phyloP scores from a whole-genome alignment of 208 protist species.

The Crithidia fasciculata region DNA sequence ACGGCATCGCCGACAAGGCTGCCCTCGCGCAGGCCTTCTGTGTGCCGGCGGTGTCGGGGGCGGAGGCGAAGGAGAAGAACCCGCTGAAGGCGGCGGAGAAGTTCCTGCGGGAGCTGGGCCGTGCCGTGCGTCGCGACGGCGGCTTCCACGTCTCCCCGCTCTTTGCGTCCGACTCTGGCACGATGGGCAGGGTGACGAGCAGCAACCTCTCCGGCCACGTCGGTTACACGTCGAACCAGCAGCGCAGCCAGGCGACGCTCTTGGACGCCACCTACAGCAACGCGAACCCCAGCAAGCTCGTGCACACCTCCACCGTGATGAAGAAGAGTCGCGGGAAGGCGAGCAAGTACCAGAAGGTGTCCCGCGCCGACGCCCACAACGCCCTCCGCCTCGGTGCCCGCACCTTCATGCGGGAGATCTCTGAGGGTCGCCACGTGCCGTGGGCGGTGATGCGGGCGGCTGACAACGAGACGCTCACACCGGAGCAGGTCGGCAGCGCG shows the following conservation, averaged over 20 bases:
- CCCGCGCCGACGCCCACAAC: conserved; percentile 67
- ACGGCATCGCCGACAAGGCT: conserved; percentile 65
- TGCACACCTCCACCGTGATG: conserved; percentile 77
- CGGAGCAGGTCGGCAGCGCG: conserved; percentile 50
- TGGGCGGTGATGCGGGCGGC: conserved; percentile 86
- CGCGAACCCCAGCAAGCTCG: conserved; percentile 81
- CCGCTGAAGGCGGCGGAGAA: conserved; percentile 56
- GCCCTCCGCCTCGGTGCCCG: conserved; percentile 75
- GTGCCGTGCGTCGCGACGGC: conserved; percentile 81
- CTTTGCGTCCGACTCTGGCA: conserved; percentile 71
- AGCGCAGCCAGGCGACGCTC: conserved; percentile 70
- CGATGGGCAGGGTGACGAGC: conserved; percentile 78
- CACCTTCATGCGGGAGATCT: conserved; percentile 86
- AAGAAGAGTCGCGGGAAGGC: conserved; percentile 38
- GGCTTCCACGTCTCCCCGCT: conserved; percentile 87
- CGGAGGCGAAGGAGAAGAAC: conserved; percentile 27
- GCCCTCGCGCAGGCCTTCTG: conserved; percentile 80
- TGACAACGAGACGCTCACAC: conserved; percentile 51
- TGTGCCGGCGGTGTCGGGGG: conserved; percentile 42
- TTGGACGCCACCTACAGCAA: conserved; percentile 88
- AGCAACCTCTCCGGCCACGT: conserved; percentile 80
- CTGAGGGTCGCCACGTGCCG: conserved; percentile 72
- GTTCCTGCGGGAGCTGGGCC: conserved; percentile 78
- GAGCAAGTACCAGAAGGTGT: conserved; percentile 45
- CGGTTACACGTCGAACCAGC: conserved; percentile 80